A percentile compares a stretch with the other conserved stretches of the same genome.
These are phyloP conservation scores for Arthrobotrys iridis DNA, from an alignment of 2,329 filamentous ascomycete genomes.

Conservation along the genomic window DNA sequence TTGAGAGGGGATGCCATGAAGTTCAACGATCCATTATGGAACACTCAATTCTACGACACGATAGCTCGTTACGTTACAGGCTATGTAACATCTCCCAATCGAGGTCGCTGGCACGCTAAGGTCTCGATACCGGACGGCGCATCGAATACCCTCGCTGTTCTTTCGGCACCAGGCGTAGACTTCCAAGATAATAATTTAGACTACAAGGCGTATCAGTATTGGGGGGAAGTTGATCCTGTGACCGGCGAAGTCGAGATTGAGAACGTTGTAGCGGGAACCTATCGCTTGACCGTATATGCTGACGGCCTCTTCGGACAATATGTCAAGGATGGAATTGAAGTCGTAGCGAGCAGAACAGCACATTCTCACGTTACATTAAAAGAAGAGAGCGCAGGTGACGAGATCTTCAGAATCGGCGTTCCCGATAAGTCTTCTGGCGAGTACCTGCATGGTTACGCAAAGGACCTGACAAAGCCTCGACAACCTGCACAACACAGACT, in stretches of 20 bases:
- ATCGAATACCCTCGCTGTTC: constrained; percentile 67
- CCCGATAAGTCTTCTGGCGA: constrained; percentile 72
- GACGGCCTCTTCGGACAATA: constrained; percentile 72
- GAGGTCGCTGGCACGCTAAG: constrained; percentile 66
- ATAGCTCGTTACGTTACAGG: constrained; percentile 71
- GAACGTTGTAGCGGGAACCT: constrained; percentile 69
- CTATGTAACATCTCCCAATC: constrained; percentile 67
- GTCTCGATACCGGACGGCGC: constrained; percentile 67
- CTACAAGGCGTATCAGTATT: constrained; percentile 71
- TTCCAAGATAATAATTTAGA: constrained; percentile 71
- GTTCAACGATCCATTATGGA: constrained; percentile 68
- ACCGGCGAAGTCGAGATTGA: constrained; percentile 67
- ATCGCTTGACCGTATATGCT: constrained; percentile 72
- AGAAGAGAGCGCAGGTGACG: constrained; percentile 68
- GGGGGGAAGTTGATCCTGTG: constrained; percentile 65
- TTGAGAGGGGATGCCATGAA: constrained; percentile 68
- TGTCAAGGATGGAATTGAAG: constrained; percentile 65
- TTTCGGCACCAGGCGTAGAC: constrained; percentile 66
- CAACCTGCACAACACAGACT: constrained; percentile 70
- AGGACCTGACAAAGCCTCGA: constrained; percentile 65
- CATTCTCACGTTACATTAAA: constrained; percentile 65
- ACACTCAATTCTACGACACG: constrained; percentile 71
- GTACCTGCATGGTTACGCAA: constrained; percentile 69
- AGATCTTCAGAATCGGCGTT: constrained; percentile 72
- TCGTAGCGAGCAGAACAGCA: constrained; percentile 63